Percentiles rank a stretch among this genome's conserved stretches.
Evolutionary conservation across 2,329 filamentous ascomycete genomes (phyloP).

Genomic region (Beauveria sp.): DNA sequence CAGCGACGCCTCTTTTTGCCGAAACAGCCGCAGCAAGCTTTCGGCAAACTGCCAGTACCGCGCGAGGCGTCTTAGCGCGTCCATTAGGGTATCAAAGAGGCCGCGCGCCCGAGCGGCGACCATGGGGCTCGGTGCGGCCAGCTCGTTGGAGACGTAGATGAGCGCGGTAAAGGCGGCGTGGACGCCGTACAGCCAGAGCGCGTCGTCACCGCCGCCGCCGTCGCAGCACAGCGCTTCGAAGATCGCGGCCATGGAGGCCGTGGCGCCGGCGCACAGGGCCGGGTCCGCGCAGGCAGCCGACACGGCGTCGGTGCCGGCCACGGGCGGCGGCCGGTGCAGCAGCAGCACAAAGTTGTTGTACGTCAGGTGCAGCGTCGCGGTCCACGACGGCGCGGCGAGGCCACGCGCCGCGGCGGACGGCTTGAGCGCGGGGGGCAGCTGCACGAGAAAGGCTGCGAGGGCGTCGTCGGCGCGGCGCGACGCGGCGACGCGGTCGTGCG

Average conservation of each 20-base stretch:
- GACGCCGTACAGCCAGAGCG: conserved; percentile 22
- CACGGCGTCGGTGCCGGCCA: not conserved
- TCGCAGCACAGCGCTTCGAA: conserved; percentile 22
- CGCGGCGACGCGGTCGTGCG: conserved; percentile 15
- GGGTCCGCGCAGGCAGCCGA: not conserved
- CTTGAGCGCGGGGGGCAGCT: conserved; percentile 21
- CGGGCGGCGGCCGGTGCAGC: conserved; percentile 24
- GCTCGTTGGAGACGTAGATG: conserved; percentile 10
- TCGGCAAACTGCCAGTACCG: conserved; percentile 25
- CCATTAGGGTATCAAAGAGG: conserved; percentile 19
- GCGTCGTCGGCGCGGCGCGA: conserved; percentile 23
- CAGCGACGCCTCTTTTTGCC: conserved; percentile 11
- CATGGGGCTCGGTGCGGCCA: not conserved
- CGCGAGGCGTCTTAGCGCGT: conserved; percentile 21
- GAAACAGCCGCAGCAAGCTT: conserved; percentile 24
- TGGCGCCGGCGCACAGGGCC: conserved; percentile 23
- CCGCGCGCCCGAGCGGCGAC: not conserved
- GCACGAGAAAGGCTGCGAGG: conserved; percentile 23
- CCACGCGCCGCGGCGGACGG: conserved; percentile 14
- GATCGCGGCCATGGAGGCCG: conserved; percentile 20
- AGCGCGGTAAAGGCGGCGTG: conserved; percentile 25
- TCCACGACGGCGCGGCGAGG: conserved; percentile 20
- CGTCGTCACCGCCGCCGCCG: conserved; percentile 17
- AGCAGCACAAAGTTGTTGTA: conserved; percentile 29
- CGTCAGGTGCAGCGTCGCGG: conserved; percentile 25